Percentiles rank a stretch among this genome's conserved stretches.
Evolutionary conservation across 2,329 filamentous ascomycete genomes (phyloP).

Genomic region (Aspergillus alliaceus): DNA sequence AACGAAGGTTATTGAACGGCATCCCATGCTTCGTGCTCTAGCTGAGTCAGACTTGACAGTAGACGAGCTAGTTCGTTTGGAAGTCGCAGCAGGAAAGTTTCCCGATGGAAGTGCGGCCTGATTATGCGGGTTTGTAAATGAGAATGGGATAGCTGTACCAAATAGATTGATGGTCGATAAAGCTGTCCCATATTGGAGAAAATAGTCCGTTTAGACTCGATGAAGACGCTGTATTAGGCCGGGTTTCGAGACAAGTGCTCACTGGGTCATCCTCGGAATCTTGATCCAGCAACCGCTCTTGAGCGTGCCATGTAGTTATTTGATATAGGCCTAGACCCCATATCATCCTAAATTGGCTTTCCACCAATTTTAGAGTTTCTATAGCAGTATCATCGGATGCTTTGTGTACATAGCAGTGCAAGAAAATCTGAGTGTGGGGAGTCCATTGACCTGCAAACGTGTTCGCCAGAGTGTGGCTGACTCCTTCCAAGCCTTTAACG

Average conservation of each 20-base stretch:
- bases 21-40: background rate
- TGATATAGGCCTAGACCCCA: background rate
- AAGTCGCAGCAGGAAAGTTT: background rate
- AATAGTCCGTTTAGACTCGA: background rate
- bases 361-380: background rate
- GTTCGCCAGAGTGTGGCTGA: background rate
- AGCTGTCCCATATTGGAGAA: background rate
- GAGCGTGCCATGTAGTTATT: background rate
- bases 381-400: background rate
- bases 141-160: background rate
- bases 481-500: background rate
- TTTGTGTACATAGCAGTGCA: too few species aligned
- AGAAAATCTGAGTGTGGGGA: too few species aligned
- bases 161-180: background rate
- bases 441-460: background rate
- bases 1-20: background rate
- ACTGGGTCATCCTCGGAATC: too few species aligned
- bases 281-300: background rate
- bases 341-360: background rate
- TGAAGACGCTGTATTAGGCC: background rate
- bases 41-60: background rate
- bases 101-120: background rate
- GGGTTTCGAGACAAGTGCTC: background rate
- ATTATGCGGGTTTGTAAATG: background rate
- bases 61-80: background rate